Evolutionary conservation across 768 basidiomycete genomes (phyloP).

Genomic region (Ramaria sp.): DNA sequence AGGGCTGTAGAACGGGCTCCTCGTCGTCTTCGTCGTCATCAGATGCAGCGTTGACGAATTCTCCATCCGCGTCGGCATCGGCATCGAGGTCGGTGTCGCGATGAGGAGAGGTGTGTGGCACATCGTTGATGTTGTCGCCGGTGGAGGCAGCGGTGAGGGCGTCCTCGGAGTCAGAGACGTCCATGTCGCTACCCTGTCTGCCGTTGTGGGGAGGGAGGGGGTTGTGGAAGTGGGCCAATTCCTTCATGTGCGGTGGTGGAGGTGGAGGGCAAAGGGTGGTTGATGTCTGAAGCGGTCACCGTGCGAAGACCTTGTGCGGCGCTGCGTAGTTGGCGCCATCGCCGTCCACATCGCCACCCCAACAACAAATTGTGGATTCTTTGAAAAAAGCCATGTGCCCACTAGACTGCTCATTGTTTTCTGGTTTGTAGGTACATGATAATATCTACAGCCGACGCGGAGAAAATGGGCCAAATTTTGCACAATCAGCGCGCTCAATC

Average conservation of each 20-base stretch:
- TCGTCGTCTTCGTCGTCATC: constrained; percentile 8
- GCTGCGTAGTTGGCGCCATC: constrained; percentile 10
- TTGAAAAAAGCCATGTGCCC: background rate
- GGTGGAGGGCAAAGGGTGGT: constrained; percentile 14
- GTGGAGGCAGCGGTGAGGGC: constrained; percentile 31
- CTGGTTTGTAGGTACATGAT: no score
- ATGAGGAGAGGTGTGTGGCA: constrained; percentile 12
- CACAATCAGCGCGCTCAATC: background rate
- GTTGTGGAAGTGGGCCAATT: constrained; percentile 7
- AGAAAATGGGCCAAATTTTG: no score
- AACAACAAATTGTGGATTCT: background rate
- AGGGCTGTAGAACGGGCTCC: background rate
- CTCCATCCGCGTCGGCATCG: constrained; percentile 23
- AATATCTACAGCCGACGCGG: no score
- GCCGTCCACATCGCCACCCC: constrained; percentile 7
- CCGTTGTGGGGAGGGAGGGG: constrained; percentile 1
- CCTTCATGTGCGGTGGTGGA: constrained; percentile 14
- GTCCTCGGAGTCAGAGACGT: constrained; percentile 9
- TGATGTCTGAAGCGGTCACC: constrained; percentile 10
- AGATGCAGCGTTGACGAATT: constrained; percentile 6
- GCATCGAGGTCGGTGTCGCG: constrained; percentile 25
- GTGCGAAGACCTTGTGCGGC: constrained; percentile 10
- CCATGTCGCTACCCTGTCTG: constrained; percentile 9
- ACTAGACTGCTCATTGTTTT: background rate
- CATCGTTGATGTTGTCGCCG: constrained; percentile 41